Conservation (phyloP, 2,329 filamentous ascomycete species). For the Thelonectria olida region DNA sequence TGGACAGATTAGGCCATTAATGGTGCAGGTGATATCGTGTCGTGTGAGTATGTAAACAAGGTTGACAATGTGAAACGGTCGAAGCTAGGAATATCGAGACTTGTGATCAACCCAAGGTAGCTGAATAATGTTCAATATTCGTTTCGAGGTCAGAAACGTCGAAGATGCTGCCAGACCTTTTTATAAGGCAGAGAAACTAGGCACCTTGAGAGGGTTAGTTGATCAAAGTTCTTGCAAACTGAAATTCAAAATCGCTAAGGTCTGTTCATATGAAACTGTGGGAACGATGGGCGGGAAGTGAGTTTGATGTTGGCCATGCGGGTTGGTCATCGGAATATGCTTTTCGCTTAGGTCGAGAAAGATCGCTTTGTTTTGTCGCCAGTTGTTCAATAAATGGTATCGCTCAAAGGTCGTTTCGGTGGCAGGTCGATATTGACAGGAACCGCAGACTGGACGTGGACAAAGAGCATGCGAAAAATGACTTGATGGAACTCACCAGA, state of each 20-base stretch:
- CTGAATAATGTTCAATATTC: neutral
- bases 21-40: slow-evolving; percentile 32
- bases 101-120: neutral
- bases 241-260: no score
- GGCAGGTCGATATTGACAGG: neutral
- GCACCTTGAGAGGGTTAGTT: slow-evolving; percentile 5
- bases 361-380: no score
- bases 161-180: neutral
- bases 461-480: neutral
- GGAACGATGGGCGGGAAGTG: no score
- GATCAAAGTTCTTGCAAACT: no score
- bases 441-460: neutral
- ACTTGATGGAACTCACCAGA: slow-evolving; percentile 29
- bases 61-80: slow-evolving; percentile 23
- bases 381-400: no score
- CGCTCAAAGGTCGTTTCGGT: no score
- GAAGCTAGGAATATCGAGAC: neutral
- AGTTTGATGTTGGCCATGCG: no score
- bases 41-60: slow-evolving; percentile 29
- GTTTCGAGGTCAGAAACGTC: neutral
- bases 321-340: no score
- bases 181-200: slow-evolving; percentile 6
- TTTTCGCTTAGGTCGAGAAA: no score
- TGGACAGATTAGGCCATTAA: slow-evolving; percentile 47
- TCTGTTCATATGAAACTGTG: no score